Evolutionary conservation across 345 rosid genomes (phyloP), one percentile per base, ranked within the genome.

Genomic region (Turritis glabra): DNA sequence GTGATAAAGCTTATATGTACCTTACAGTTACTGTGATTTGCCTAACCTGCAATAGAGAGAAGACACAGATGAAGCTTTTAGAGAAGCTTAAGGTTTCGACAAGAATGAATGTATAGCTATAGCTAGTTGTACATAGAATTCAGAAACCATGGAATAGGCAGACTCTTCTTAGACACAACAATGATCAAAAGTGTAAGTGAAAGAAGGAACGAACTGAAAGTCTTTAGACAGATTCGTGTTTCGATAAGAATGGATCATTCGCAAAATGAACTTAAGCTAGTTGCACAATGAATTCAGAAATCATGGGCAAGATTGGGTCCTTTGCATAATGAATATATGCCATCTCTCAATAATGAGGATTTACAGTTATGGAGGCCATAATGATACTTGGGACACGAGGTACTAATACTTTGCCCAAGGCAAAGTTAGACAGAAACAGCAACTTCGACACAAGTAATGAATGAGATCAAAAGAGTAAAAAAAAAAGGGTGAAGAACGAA

Each of bases 21-120:
- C 99, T 90, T 77, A 90, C 26, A 46, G 97, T 91, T 58, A 94
- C 80, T 15, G 97, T 85, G 69, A 94, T 88, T 80, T 91, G 98
- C 41, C 92, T 89, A 61, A 85, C 92, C 97, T 91, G 96, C 72
- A 80, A 40, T 23, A 30, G 55, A 77, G 14, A 58, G 69, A 80
- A 78, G 8, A 71, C 21, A 59, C 64, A 51, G 11, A 60, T 14
- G 8, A 55, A 79, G 64, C 22, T 50, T 47, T 50, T 21, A 33
- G 29, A 48, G 33, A 78, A 37, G 56, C 43, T 55, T 5, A 50
- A 2, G 30, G 18, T 67, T 54, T 61, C 35, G 11, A 69, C 50
- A 69, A 52, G 48, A 40, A 30, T 68, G 64, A 76, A 50, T 21
- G 32, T 3, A 37, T 68, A 48, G 46, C 17, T 38, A 38, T 38